Conservation (phyloP, 1,284 basidiomycete species). For the Macrocybe sp. region DNA sequence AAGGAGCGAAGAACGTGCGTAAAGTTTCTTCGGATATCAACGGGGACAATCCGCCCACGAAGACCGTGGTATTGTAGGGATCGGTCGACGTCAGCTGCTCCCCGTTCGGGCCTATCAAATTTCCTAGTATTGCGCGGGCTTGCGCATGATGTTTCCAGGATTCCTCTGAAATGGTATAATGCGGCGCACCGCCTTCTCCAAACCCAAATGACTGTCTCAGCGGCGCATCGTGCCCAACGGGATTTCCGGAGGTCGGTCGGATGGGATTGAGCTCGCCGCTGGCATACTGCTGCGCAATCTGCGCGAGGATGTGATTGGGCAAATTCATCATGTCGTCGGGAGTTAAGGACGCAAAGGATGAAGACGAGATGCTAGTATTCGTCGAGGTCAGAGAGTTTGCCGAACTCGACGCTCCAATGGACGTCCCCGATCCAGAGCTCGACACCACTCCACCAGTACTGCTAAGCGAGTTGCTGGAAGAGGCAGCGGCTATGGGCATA, state of each 20-base stretch:
- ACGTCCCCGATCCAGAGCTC: constrained; percentile 49
- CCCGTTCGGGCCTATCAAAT: constrained; percentile 77
- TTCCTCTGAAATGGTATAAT: constrained; percentile 61
- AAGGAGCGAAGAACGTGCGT: constrained; percentile 83
- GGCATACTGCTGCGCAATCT: constrained; percentile 44
- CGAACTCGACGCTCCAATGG: constrained; percentile 49
- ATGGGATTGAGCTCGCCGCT: constrained; percentile 27
- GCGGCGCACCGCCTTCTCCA: constrained; percentile 36
- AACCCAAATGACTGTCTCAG: constrained; percentile 26
- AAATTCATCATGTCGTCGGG: constrained; percentile 48
- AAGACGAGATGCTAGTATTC: constrained; percentile 41
- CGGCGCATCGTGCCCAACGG: constrained; percentile 22
- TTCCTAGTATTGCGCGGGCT: constrained; percentile 73
- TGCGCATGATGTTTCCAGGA: constrained; percentile 80
- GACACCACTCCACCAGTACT: constrained; percentile 35
- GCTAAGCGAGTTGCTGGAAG: constrained; percentile 34
- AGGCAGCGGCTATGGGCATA: constrained; percentile 53
- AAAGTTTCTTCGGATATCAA: constrained; percentile 85
- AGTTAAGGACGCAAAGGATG: constrained; percentile 38
- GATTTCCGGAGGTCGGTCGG: constrained; percentile 22
- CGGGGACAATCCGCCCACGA: constrained; percentile 84
- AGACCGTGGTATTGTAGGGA: constrained; percentile 90
- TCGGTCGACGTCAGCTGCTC: constrained; percentile 82
- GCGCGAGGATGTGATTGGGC: constrained; percentile 35
- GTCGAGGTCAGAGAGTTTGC: constrained; percentile 54